Evolutionary conservation across 2,329 filamentous ascomycete genomes (phyloP).

Genomic region (Nemania bipapillata): DNA sequence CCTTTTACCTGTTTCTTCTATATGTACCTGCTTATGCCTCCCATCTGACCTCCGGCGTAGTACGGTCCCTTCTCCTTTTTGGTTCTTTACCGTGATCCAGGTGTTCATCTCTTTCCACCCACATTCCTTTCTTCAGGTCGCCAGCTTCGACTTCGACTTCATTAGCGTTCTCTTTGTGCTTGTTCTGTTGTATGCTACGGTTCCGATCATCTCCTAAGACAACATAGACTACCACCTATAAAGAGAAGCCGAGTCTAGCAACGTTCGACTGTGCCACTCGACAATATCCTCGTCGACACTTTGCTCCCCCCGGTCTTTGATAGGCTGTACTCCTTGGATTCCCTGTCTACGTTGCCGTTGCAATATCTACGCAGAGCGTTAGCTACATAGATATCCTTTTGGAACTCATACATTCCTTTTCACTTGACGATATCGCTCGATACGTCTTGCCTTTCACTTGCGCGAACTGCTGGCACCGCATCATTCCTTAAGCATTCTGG

Average conservation of each 20-base stretch:
- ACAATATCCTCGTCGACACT: constrained; percentile 41
- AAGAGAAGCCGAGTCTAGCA: constrained; percentile 28
- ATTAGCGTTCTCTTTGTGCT: constrained; percentile 33
- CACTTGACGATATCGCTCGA: constrained; percentile 40
- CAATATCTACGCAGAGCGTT: constrained; percentile 45
- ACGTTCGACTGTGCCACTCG: constrained; percentile 33
- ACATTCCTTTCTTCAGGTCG: constrained; percentile 50
- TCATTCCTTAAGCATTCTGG: constrained; percentile 42
- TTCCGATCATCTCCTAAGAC: constrained; percentile 35
- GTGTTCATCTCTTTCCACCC: constrained; percentile 39
- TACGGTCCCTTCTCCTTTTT: constrained; percentile 34
- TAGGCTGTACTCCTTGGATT: constrained; percentile 44
- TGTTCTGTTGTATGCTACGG: constrained; percentile 43
- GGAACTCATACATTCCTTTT: constrained; percentile 45
- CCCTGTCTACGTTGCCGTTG: constrained; percentile 30
- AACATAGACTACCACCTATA: constrained; percentile 14
- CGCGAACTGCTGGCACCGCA: constrained; percentile 48
- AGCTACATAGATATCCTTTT: constrained; percentile 34
- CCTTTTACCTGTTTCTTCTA: constrained; percentile 33
- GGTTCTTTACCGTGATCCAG: constrained; percentile 33
- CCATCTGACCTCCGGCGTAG: constrained; percentile 28
- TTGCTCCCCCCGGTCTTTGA: constrained; percentile 49
- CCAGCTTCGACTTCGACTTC: constrained; percentile 47
- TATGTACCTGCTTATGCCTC: constrained; percentile 31
- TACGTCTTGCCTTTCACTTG: constrained; percentile 44